Conservation (phyloP, 352 stramenopile species). For the Phytophthora pisi region DNA sequence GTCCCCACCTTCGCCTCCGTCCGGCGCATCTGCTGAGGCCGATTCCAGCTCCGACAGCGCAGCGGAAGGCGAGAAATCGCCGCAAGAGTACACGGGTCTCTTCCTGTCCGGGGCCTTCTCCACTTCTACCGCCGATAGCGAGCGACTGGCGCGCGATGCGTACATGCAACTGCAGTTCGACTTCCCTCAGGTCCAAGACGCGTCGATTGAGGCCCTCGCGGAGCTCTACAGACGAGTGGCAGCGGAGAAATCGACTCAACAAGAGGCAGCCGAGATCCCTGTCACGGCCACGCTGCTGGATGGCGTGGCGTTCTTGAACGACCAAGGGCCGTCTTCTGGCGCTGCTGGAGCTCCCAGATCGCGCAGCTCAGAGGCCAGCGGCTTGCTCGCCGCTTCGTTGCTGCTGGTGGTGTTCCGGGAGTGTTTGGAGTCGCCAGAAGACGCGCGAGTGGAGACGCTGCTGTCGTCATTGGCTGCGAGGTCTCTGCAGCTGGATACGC, state of each 20-base stretch:
- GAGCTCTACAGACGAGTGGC: constrained; percentile 44
- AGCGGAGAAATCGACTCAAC: constrained; percentile 9
- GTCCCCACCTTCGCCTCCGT: background rate
- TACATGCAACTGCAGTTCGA: constrained; percentile 66
- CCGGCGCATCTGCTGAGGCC: constrained; percentile 2
- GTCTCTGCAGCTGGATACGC: constrained; percentile 2
- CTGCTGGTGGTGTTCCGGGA: constrained; percentile 47
- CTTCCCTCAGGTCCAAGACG: constrained; percentile 49
- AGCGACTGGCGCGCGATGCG: constrained; percentile 34
- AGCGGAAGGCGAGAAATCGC: constrained; percentile 23
- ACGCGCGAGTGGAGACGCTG: constrained; percentile 26
- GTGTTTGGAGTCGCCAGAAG: constrained; percentile 37
- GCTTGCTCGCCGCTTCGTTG: constrained; percentile 47
- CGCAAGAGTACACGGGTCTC: constrained; percentile 23
- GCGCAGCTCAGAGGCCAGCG: constrained; percentile 40
- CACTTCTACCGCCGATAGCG: constrained; percentile 1
- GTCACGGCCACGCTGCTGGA: constrained; percentile 54
- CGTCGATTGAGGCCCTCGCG: constrained; percentile 47
- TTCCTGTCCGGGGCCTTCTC: constrained; percentile 14
- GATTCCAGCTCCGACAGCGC: constrained; percentile 24
- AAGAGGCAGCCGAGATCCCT: constrained; percentile 19
- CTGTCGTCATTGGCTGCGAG: constrained; percentile 24
- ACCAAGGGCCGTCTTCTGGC: constrained; percentile 17
- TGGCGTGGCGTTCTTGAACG: constrained; percentile 53
- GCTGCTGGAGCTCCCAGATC: constrained; percentile 12